These are phyloP conservation scores for Telopea speciosissima DNA, from an alignment of 177 flowering plant species.

Conservation along the genomic window DNA sequence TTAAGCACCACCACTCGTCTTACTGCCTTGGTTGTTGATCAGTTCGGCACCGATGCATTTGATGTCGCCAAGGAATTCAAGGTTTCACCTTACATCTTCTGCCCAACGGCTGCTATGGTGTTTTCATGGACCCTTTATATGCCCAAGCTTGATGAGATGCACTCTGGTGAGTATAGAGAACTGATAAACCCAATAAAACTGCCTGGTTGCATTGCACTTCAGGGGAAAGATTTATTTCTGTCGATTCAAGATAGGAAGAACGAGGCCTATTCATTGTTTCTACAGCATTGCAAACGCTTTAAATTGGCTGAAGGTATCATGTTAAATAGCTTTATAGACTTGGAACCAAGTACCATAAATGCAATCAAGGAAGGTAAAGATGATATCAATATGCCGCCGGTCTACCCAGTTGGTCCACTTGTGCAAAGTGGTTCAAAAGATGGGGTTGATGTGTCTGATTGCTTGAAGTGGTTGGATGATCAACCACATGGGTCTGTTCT, in stretches of 20 bases:
- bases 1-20: slow-evolving; percentile 5
- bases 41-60: slow-evolving; percentile 25
- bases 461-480: too few species aligned
- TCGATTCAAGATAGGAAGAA: slow-evolving; percentile 25
- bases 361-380: too few species aligned
- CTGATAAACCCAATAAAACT: slow-evolving; percentile 22
- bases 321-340: too few species aligned
- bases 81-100: slow-evolving; percentile 23
- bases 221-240: slow-evolving; percentile 24
- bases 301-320: too few species aligned
- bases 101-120: slow-evolving; percentile 20
- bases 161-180: slow-evolving; percentile 27
- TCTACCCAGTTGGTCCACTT: too few species aligned
- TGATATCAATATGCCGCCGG: too few species aligned
- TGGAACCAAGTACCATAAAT: too few species aligned
- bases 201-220: slow-evolving; percentile 35
- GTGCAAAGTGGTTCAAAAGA: too few species aligned
- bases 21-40: slow-evolving; percentile 23
- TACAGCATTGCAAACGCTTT: slow-evolving; percentile 1
- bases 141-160: slow-evolving; percentile 21
- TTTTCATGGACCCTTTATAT: slow-evolving; percentile 13
- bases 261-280: slow-evolving; percentile 25
- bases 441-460: too few species aligned
- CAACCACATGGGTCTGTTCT: too few species aligned
- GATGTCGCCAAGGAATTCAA: slow-evolving; percentile 27